phyloP scores from a whole-genome alignment of 495 filamentous ascomycete species.

The Daldinia caldariorum region DNA sequence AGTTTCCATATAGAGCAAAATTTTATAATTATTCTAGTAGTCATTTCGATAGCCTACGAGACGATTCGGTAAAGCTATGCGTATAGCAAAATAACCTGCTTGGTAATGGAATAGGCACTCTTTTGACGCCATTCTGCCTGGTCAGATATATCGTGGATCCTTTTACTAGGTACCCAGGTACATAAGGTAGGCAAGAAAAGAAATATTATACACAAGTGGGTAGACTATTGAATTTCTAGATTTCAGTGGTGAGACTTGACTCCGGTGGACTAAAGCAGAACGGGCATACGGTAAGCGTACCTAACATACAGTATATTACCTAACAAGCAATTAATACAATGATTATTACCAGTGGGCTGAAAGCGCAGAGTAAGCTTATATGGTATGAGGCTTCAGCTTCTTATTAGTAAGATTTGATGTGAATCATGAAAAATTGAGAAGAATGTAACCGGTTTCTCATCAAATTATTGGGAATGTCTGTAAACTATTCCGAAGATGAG shows the following conservation, averaged over 20 bases:
- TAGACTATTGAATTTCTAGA: background rate
- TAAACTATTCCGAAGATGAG: background rate
- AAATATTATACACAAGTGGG: constrained; percentile 13
- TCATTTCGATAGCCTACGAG: too few species aligned
- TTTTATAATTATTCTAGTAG: too few species aligned
- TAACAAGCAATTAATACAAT: background rate
- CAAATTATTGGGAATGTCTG: background rate
- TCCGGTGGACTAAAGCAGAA: constrained; percentile 2
- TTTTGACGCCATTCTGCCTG: too few species aligned
- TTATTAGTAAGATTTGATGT: background rate
- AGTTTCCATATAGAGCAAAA: too few species aligned
- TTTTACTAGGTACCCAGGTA: constrained; percentile 1
- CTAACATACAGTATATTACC: too few species aligned
- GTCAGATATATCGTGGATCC: background rate
- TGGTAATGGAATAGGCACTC: too few species aligned
- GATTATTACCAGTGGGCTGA: background rate
- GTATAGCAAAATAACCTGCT: too few species aligned
- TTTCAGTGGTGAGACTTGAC: background rate
- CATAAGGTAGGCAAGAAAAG: constrained; percentile 16
- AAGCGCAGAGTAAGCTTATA: background rate
- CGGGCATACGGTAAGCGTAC: too few species aligned
- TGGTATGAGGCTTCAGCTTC: background rate
- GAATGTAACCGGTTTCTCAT: background rate
- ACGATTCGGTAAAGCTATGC: too few species aligned
- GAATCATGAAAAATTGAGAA: background rate